Percentiles rank a stretch among this genome's conserved stretches.
These are phyloP conservation scores for Calonectria hongkongensis DNA, from an alignment of 2,329 filamentous ascomycete genomes.

Conservation along the genomic window DNA sequence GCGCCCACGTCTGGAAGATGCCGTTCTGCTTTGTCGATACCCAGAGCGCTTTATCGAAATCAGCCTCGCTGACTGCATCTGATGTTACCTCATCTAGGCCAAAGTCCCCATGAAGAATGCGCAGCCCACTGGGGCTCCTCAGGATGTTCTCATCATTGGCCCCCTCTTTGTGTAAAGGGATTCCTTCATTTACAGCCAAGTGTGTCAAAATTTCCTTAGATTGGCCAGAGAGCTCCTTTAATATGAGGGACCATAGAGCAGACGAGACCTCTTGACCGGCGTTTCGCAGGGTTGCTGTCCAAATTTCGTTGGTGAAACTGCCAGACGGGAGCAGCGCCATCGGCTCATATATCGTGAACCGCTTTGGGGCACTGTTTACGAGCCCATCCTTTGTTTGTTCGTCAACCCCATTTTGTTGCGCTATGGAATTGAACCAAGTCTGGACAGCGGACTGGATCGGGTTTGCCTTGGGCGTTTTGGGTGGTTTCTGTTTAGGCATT, in stretches of 20 bases:
- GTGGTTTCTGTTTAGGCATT: slow-evolving; percentile 53
- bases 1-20: slow-evolving; percentile 90
- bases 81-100: slow-evolving; percentile 67
- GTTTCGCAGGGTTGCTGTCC: slow-evolving; percentile 61
- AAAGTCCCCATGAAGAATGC: slow-evolving; percentile 84
- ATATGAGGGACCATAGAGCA: slow-evolving; percentile 69
- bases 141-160: slow-evolving; percentile 77
- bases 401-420: slow-evolving; percentile 13
- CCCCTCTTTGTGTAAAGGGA: slow-evolving; percentile 67
- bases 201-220: slow-evolving; percentile 69
- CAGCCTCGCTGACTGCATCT: slow-evolving; percentile 61
- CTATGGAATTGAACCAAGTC: slow-evolving; percentile 53
- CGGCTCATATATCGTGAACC: slow-evolving; percentile 77
- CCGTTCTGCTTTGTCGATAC: slow-evolving; percentile 85
- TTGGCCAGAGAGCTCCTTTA: slow-evolving; percentile 66
- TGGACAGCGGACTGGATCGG: slow-evolving; percentile 59
- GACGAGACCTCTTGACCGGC: slow-evolving; percentile 51
- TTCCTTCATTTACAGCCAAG: slow-evolving; percentile 77
- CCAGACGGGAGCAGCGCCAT: slow-evolving; percentile 77
- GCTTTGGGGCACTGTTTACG: slow-evolving; percentile 68
- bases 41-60: slow-evolving; percentile 85
- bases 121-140: slow-evolving; percentile 82
- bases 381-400: slow-evolving; percentile 55
- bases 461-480: slow-evolving; percentile 48
- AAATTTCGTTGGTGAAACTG: slow-evolving; percentile 68